A percentile compares a stretch with the other conserved stretches of the same genome.
phyloP scores from a whole-genome alignment of 2,329 filamentous ascomycete species.

The Mariannaea sp. region DNA sequence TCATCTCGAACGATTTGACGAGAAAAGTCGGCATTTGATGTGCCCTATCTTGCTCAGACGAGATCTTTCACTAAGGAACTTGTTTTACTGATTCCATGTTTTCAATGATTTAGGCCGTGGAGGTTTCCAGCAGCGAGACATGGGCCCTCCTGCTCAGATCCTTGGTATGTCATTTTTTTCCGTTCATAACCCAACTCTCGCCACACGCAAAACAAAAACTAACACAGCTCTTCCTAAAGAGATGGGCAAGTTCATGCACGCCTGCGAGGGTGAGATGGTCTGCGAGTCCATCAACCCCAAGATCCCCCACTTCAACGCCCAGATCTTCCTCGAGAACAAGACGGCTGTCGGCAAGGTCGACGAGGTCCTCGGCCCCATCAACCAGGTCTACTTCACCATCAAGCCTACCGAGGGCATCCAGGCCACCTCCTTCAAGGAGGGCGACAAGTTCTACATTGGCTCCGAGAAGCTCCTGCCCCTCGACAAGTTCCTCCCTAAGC shows the following conservation, averaged over 20 bases:
- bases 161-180: constrained; percentile 40
- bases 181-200: too few species aligned
- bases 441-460: constrained; percentile 97
- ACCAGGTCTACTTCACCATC: constrained; percentile 98
- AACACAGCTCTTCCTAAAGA: constrained; percentile 56
- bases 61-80: too few species aligned
- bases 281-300: constrained; percentile 95
- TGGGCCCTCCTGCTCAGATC: constrained; percentile 46
- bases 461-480: constrained; percentile 92
- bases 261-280: constrained; percentile 96
- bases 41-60: neutral
- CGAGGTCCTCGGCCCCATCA: constrained; percentile 95
- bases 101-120: constrained; percentile 41
- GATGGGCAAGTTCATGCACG: constrained; percentile 93
- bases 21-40: neutral
- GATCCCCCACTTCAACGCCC: constrained; percentile 98
- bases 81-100: too few species aligned
- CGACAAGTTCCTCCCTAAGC: constrained; percentile 96
- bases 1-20: neutral
- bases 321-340: constrained; percentile 99
- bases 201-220: constrained; percentile 5
- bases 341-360: constrained; percentile 95
- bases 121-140: constrained; percentile 47
- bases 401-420: constrained; percentile 97
- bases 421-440: constrained; percentile 89